Evolutionary conservation across 108 stramenopile genomes (phyloP).

Genomic region (Pseudonitzschia delicatissima): DNA sequence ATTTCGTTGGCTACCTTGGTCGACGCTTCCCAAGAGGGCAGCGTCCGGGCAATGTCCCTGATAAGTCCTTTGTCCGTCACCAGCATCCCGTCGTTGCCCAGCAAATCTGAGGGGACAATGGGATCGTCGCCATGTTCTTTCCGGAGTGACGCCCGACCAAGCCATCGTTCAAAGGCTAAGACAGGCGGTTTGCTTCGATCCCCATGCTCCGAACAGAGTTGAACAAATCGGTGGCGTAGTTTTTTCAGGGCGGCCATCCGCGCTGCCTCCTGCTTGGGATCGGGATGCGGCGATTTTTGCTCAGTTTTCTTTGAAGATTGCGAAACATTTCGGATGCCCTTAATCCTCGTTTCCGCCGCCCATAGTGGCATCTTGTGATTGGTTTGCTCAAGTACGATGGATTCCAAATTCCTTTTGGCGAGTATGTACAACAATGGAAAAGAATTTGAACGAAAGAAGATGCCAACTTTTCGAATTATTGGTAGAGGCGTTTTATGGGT

Average conservation of each 20-base stretch:
- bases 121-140: slow-evolving; percentile 14
- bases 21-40: not conserved
- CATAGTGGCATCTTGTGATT: slow-evolving; percentile 10
- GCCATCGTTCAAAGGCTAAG: slow-evolving; percentile 35
- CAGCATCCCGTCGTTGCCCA: not conserved
- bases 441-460: too few relatives aligned
- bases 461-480: too few relatives aligned
- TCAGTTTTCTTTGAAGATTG: not conserved
- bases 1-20: not conserved
- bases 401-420: not conserved
- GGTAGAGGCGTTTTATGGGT: too few relatives aligned
- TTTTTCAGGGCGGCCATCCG: slow-evolving; percentile 26
- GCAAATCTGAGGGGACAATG: slow-evolving; percentile 16
- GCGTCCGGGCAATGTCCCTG: slow-evolving; percentile 13
- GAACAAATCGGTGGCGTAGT: slow-evolving; percentile 19
- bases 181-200: slow-evolving; percentile 15
- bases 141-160: slow-evolving; percentile 20
- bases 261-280: slow-evolving; percentile 20
- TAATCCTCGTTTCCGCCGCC: slow-evolving; percentile 8
- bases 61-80: slow-evolving; percentile 1
- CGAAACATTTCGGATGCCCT: not conserved
- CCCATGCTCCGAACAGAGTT: slow-evolving; percentile 7
- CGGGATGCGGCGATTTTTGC: not conserved
- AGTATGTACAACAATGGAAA: not conserved
- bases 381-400: not conserved